A percentile compares a stretch with the other conserved stretches of the same genome.
Conservation (phyloP, 2,329 filamentous ascomycete genomes). For the Diaporthe nobilis region DNA sequence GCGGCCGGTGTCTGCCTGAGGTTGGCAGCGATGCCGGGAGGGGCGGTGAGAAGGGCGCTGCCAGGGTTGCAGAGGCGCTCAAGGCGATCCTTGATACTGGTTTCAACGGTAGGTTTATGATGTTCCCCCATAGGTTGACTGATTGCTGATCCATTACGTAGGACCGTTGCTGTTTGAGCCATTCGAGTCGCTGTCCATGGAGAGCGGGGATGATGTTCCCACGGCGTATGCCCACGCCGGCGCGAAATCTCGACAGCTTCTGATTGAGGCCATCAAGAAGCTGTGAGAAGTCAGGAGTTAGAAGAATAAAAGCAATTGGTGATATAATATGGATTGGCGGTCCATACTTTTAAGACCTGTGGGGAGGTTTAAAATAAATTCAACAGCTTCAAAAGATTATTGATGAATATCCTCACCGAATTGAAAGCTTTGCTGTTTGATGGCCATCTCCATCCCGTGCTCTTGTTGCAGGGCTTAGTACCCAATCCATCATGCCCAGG, state of each 20-base stretch:
- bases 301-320: not conserved
- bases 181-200: not conserved
- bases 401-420: not conserved
- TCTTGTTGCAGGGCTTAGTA: not conserved
- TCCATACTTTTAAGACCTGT: not conserved
- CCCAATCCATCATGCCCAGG: not conserved
- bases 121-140: not conserved
- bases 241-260: not conserved
- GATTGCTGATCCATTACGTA: not conserved
- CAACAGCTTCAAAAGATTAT: not conserved
- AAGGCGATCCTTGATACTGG: slow-evolving; percentile 8
- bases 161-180: slow-evolving; percentile 9
- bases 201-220: slow-evolving; percentile 1
- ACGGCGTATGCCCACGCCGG: not conserved
- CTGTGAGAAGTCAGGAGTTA: not conserved
- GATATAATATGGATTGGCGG: not conserved
- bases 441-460: not conserved
- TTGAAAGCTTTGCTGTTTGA: not conserved
- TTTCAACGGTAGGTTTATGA: not conserved
- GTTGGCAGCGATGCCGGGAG: not conserved
- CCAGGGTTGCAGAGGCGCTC: not conserved
- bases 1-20: slow-evolving; percentile 5
- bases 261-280: not conserved
- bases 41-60: not conserved
- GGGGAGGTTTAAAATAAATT: not conserved